phyloP scores from a whole-genome alignment of 257 asterid genomes.

The Salvia splendens region DNA sequence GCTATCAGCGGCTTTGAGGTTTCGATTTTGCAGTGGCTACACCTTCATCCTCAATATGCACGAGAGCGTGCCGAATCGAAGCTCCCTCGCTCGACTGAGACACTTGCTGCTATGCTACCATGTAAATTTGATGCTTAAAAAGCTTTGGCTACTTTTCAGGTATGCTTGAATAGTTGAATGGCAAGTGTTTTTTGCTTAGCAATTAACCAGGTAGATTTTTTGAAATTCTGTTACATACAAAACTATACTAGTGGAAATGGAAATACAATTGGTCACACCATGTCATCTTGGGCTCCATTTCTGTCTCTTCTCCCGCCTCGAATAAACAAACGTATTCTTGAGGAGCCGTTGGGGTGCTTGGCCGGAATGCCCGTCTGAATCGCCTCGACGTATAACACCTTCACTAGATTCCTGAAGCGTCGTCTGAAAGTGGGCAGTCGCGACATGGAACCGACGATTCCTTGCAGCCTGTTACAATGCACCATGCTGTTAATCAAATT shows the following conservation, averaged over 20 bases:
- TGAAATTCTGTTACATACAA: too few relatives aligned
- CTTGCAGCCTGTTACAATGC: conserved; percentile 58
- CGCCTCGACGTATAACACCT: conserved; percentile 61
- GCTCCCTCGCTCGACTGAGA: not conserved
- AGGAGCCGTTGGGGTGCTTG: conserved; percentile 15
- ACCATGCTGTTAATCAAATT: not conserved
- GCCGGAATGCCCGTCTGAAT: conserved; percentile 43
- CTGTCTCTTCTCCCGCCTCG: conserved; percentile 36
- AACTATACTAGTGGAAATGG: too few relatives aligned
- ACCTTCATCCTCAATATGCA: too few relatives aligned
- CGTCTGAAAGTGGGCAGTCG: conserved; percentile 79
- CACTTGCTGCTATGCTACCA: not conserved
- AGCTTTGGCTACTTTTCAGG: not conserved
- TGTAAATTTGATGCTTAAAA: not conserved
- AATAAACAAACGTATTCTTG: conserved; percentile 31
- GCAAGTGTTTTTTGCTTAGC: too few relatives aligned
- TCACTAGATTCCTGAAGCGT: conserved; percentile 65
- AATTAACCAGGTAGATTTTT: too few relatives aligned
- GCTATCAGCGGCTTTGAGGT: not conserved
- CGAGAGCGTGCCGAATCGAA: too few relatives aligned
- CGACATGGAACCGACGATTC: conserved; percentile 75
- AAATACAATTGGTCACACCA: too few relatives aligned
- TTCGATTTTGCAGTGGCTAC: too few relatives aligned
- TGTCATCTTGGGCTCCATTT: conserved; percentile 25
- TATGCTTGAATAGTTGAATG: not conserved